These are phyloP conservation scores for Liriodendron chinense DNA, from an alignment of 164 flowering plant species.

Conservation along the genomic window DNA sequence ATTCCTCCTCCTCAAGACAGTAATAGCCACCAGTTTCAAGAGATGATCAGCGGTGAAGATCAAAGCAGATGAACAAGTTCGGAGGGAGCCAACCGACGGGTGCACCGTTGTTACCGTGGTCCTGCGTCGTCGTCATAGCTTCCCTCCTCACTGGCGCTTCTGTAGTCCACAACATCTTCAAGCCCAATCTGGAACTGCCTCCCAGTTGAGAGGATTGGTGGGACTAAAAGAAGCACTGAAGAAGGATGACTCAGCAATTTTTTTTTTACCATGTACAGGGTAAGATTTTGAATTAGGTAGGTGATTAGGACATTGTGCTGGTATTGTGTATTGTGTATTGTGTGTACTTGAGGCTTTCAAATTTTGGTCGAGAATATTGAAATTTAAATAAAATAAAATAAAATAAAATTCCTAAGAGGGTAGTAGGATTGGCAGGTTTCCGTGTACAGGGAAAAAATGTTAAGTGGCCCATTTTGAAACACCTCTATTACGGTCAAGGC, in stretches of 20 bases:
- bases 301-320: not conserved
- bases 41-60: not conserved
- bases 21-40: too few species aligned
- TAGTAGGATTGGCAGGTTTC: too few species aligned
- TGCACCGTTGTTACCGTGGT: constrained; percentile 66
- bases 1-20: too few species aligned
- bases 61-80: constrained; percentile 27
- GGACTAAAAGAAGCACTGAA: not conserved
- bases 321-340: too few species aligned
- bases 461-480: too few species aligned
- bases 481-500: too few species aligned
- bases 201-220: not conserved
- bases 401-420: too few species aligned
- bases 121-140: constrained; percentile 53
- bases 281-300: not conserved
- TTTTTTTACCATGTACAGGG: not conserved
- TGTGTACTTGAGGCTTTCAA: not conserved
- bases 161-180: constrained; percentile 70
- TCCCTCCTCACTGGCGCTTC: constrained; percentile 82
- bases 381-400: too few species aligned
- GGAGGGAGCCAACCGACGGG: constrained; percentile 65
- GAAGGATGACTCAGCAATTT: not conserved
- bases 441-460: too few species aligned
- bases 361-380: not conserved
- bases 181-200: constrained; percentile 43